phyloP scores from a whole-genome alignment of 192 early-diverging fungal genomes.

The Spizellomyces sp. region DNA sequence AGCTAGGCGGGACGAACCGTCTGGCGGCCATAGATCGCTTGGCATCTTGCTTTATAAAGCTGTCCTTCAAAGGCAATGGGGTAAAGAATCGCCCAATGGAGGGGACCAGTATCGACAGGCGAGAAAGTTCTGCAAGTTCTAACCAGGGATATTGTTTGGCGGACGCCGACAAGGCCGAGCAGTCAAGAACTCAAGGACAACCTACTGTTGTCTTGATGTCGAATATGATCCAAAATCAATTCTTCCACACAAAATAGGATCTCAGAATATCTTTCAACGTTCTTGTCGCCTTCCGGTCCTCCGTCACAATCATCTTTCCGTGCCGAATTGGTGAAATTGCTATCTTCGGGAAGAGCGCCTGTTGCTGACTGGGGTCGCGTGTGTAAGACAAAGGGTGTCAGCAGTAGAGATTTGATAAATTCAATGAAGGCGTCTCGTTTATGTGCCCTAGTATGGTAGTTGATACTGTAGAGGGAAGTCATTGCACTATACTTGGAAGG shows the following conservation, averaged over 20 bases:
- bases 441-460: constrained; percentile 57
- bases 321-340: neutral
- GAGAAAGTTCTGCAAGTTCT: constrained; percentile 68
- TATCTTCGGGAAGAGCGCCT: neutral
- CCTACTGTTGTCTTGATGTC: constrained; percentile 47
- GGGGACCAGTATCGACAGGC: constrained; percentile 78
- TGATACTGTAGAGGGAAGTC: constrained; percentile 40
- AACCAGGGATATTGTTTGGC: neutral
- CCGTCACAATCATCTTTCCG: neutral
- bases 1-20: constrained; percentile 84
- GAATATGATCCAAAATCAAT: constrained; percentile 72
- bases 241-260: constrained; percentile 78
- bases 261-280: constrained; percentile 75
- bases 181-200: neutral
- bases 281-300: constrained; percentile 46
- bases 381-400: constrained; percentile 87
- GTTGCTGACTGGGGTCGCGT: constrained; percentile 33
- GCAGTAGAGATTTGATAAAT: constrained; percentile 87
- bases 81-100: constrained; percentile 86
- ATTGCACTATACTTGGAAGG: neutral
- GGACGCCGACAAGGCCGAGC: too few relatives aligned
- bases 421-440: constrained; percentile 86
- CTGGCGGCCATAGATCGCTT: constrained; percentile 73
- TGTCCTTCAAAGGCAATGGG: constrained; percentile 69
- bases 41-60: constrained; percentile 72